A percentile compares a stretch with the other conserved stretches of the same genome.
Evolutionary conservation across 2,329 filamentous ascomycete species (phyloP).

Genomic region (Penicillium frequentans): DNA sequence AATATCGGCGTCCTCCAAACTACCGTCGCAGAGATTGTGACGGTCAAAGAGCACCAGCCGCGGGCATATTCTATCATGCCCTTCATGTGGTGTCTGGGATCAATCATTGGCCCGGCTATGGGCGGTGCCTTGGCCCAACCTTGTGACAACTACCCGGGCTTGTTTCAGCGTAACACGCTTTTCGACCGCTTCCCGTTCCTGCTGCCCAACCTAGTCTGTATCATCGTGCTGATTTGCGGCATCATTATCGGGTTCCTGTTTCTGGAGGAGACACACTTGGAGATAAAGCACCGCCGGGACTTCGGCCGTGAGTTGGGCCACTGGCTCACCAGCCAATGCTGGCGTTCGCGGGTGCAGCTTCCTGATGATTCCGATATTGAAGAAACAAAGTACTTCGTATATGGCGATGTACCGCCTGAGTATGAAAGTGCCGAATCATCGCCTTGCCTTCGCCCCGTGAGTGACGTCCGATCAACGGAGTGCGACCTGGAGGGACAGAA

Average conservation of each 20-base stretch:
- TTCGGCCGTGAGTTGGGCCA: conserved; percentile 73
- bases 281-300: conserved; percentile 75
- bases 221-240: conserved; percentile 72
- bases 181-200: conserved; percentile 89
- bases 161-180: conserved; percentile 72
- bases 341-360: conserved; percentile 29
- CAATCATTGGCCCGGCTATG: conserved; percentile 87
- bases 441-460: conserved; percentile 46
- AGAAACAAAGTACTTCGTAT: conserved; percentile 52
- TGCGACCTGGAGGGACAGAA: conserved; percentile 45
- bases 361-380: conserved; percentile 49
- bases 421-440: conserved; percentile 63
- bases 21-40: conserved; percentile 90
- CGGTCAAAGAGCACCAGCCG: conserved; percentile 88
- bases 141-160: conserved; percentile 72
- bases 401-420: conserved; percentile 64
- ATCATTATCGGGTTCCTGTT: conserved; percentile 80
- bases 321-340: conserved; percentile 56
- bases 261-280: conserved; percentile 88
- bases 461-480: conserved; percentile 31
- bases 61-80: conserved; percentile 97
- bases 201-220: conserved; percentile 87
- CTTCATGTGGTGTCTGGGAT: conserved; percentile 96
- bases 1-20: conserved; percentile 96
- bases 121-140: conserved; percentile 88